A percentile compares a stretch with the other conserved stretches of the same genome.
Evolutionary conservation across 2,329 filamentous ascomycete species (phyloP).

Genomic region (Sarocladiaceae sp.): DNA sequence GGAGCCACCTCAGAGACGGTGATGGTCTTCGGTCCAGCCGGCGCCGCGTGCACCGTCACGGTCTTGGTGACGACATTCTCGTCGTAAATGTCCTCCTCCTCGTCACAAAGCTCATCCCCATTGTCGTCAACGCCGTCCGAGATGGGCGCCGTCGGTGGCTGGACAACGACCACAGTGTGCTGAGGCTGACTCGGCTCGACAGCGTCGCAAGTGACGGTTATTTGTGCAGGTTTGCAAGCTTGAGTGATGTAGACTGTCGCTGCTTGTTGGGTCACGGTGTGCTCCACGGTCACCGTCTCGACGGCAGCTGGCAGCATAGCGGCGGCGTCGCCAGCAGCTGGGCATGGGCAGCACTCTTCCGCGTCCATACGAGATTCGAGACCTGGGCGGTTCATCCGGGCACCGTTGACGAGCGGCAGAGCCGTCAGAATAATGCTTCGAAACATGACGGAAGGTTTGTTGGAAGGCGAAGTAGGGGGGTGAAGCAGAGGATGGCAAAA

Average conservation of each 20-base stretch:
- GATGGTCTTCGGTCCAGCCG: neutral
- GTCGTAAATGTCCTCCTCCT: neutral
- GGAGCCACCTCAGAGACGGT: no score
- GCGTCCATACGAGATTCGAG: constrained; percentile 13
- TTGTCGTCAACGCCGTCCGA: neutral
- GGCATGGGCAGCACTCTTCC: constrained; percentile 25
- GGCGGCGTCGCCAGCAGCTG: constrained; percentile 12
- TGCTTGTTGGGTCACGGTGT: constrained; percentile 17
- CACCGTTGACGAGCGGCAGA: constrained; percentile 4
- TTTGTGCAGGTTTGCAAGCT: constrained; percentile 11
- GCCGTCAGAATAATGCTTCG: neutral
- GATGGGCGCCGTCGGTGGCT: neutral
- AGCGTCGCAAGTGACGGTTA: constrained; percentile 17
- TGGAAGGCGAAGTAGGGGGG: neutral
- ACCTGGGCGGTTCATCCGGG: neutral
- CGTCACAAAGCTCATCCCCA: neutral
- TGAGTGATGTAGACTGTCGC: constrained; percentile 19
- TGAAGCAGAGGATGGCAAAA: neutral
- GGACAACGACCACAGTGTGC: neutral
- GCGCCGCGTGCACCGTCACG: no score
- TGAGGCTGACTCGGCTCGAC: constrained; percentile 10
- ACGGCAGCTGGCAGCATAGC: constrained; percentile 23
- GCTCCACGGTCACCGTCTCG: constrained; percentile 20
- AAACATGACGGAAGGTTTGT: neutral
- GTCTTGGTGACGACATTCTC: constrained; percentile 9